A percentile compares a stretch with the other conserved stretches of the same genome.
Evolutionary conservation across 257 asterid species (phyloP).

Genomic region (Osmanthus fragrans): DNA sequence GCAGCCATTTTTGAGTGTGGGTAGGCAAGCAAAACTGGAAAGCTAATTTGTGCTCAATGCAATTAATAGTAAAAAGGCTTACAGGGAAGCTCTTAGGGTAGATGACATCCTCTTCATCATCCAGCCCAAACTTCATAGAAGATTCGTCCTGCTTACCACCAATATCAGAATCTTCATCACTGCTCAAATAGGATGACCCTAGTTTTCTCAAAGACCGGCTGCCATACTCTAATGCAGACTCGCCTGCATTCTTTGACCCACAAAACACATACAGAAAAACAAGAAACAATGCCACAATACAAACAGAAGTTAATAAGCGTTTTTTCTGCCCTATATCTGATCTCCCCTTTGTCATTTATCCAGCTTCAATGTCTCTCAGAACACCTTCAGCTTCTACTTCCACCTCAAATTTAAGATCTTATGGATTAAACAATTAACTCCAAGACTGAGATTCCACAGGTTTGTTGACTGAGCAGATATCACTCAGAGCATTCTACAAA

Average conservation of each 20-base stretch:
- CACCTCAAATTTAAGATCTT: conserved; percentile 25
- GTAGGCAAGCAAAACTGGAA: background rate
- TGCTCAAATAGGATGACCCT: conserved; percentile 83
- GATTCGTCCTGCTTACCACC: conserved; percentile 58
- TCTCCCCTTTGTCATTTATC: conserved; percentile 70
- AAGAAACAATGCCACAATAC: conserved; percentile 50
- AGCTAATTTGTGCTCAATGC: conserved; percentile 16
- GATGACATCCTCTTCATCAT: conserved; percentile 62
- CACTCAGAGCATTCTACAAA: conserved; percentile 1
- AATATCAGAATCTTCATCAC: conserved; percentile 77
- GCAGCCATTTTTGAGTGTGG: conserved; percentile 9
- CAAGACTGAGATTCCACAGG: conserved; percentile 28
- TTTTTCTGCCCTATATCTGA: conserved; percentile 72
- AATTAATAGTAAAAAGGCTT: conserved; percentile 31
- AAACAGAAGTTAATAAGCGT: conserved; percentile 56
- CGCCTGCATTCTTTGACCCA: conserved; percentile 73
- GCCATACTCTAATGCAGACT: conserved; percentile 85
- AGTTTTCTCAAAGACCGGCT: conserved; percentile 81
- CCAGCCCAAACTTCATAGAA: conserved; percentile 54
- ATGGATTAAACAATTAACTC: conserved; percentile 20
- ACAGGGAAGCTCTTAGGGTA: conserved; percentile 75
- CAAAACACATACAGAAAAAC: conserved; percentile 59
- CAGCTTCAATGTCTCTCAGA: conserved; percentile 28
- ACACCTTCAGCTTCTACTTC: conserved; percentile 27
- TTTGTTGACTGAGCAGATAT: conserved; percentile 16